Percentiles rank a stretch among this genome's conserved stretches.
Evolutionary conservation across 2,329 filamentous ascomycete species (phyloP).

Genomic region (Setomelanomma holmii): DNA sequence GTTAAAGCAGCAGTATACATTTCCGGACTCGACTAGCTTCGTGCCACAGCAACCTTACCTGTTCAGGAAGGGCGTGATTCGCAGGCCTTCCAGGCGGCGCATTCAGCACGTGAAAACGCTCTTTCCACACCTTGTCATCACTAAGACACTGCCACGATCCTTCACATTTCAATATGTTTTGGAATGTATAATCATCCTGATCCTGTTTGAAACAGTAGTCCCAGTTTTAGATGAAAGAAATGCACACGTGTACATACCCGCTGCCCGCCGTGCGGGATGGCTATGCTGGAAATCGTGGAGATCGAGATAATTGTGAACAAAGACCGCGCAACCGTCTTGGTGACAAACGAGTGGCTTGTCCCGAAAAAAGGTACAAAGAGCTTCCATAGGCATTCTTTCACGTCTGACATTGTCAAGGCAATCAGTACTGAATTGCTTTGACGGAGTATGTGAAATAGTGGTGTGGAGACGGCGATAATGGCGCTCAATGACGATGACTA

Average conservation of each 20-base stretch:
- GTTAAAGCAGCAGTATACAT: neutral
- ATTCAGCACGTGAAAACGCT: neutral
- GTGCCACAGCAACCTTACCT: neutral
- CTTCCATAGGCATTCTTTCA: neutral
- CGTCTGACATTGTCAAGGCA: neutral
- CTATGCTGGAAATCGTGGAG: neutral
- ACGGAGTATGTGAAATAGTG: too few relatives aligned
- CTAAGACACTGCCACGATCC: neutral
- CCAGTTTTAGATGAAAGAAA: neutral
- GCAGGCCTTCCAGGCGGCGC: too few relatives aligned
- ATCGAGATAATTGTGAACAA: neutral
- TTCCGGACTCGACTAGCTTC: neutral
- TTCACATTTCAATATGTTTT: neutral
- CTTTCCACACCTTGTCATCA: neutral
- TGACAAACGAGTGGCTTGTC: neutral
- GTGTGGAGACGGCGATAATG: neutral
- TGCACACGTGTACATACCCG: neutral
- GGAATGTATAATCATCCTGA: neutral
- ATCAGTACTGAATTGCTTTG: neutral
- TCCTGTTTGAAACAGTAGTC: neutral
- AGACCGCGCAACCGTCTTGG: neutral
- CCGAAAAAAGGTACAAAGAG: neutral
- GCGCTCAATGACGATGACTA: neutral
- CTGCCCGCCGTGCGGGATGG: neutral
- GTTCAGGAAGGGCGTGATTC: neutral